Base-by-base conservation (phyloP, 352 stramenopile species). In the Pythium rhizo-oryzae region DNA sequence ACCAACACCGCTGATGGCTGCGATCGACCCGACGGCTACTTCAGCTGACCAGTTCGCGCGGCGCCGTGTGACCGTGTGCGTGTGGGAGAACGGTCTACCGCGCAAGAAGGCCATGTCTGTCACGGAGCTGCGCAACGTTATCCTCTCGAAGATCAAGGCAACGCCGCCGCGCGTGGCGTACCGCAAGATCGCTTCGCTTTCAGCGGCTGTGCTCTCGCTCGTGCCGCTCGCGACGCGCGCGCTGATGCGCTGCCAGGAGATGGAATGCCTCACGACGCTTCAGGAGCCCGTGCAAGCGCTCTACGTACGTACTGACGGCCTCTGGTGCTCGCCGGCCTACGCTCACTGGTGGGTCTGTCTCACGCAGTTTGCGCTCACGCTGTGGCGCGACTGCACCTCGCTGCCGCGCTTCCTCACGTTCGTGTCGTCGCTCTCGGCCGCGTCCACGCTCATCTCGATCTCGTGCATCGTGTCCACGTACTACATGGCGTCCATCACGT, bases 71-170 rank as follows among this genome's bases (percentile, higher is more conserved):
- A 92, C 77, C 24, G 87, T 94, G 15, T 91, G 83, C 41, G 79
- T 94, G 1, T 94, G 87, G 87, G 85, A 92, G 65, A 75, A 88
- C 47, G 84, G 85, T 0, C 65, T 83, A 25, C 77, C 83, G 8
- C 79, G 79, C 23, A 94, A 94, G 69, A 78, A 81, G 41, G 78
- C 80, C 23, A 92, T 94, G 84, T 86, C 87, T 2, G 89, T 94
- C 44, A 82, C 85, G 2, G 87, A 94, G 62, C 72, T 94, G 52
- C 85, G 87, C 30, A 90, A 87, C 77, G 88, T 82, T 56, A 93
- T 94, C 59, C 75, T 94, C 46, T 72, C 80, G 24, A 92, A 90
- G 72, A 84, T 93, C 69, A 94, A 94, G 77, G 85, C 83, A 8
- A 93, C 84, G 51, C 80, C 83, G 24, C 71, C 80, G 13, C 78